Percentiles rank a stretch among this genome's conserved stretches.
Evolutionary conservation across 1,284 basidiomycete genomes (phyloP).

Genomic region (Austroboletus niveus): DNA sequence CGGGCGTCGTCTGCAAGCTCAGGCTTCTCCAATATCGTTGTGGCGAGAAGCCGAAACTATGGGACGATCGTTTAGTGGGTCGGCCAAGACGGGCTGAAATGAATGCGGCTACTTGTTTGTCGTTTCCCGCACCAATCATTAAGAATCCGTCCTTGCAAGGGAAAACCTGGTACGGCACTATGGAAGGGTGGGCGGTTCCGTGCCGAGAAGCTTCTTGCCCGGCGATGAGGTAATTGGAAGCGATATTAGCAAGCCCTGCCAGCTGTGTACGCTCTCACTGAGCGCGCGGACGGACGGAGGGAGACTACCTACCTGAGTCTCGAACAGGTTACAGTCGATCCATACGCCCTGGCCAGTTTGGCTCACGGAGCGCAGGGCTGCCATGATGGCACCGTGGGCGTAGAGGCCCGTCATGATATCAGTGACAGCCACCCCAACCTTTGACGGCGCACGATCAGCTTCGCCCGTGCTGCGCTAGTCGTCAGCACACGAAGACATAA

Average conservation of each 20-base stretch:
- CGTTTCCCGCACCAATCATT: conserved; percentile 94
- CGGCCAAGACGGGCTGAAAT: background rate
- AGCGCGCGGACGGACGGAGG: background rate
- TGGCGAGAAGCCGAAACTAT: conserved; percentile 68
- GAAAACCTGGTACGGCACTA: conserved; percentile 92
- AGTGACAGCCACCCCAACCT: conserved; percentile 89
- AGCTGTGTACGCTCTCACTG: conserved; percentile 49
- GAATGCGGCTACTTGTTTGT: conserved; percentile 63
- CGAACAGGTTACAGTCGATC: conserved; percentile 90
- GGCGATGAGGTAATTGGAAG: conserved; percentile 89
- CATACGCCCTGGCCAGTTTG: conserved; percentile 87
- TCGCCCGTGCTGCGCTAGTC: conserved; percentile 74
- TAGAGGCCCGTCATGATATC: conserved; percentile 94
- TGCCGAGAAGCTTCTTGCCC: conserved; percentile 84
- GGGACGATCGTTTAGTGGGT: conserved; percentile 9
- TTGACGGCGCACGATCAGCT: conserved; percentile 82
- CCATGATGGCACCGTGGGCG: conserved; percentile 91
- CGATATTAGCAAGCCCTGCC: conserved; percentile 91
- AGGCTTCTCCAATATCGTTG: conserved; percentile 58
- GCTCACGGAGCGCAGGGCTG: conserved; percentile 78
- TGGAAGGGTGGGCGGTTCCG: conserved; percentile 89
- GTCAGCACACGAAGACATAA: conserved; percentile 8
- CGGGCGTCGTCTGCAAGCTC: conserved; percentile 56
- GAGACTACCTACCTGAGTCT: conserved; percentile 61
- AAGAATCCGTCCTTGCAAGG: conserved; percentile 86